Base-by-base conservation (phyloP, 352 stramenopile species). In the Phytophthora aleatoria region DNA sequence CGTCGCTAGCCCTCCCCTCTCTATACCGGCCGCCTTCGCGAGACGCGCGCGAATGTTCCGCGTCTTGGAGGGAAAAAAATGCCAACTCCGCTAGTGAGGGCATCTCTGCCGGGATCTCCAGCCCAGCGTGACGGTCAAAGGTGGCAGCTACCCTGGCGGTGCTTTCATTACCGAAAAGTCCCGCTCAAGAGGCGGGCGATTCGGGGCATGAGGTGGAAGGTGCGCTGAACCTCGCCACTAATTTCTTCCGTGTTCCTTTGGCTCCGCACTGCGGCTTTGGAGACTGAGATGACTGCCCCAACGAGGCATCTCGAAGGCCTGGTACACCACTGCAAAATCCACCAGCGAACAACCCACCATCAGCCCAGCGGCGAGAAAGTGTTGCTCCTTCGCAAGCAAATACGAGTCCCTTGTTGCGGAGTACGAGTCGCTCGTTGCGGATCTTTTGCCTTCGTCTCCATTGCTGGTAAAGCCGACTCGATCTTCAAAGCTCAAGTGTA, bases 401-500 rank as follows among this genome's bases (percentile, higher is more conserved):
- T 27, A 26, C 16, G 16, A 45, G 16, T 7, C 4, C 2, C 11
- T 45, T 11, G 16, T 26, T 10, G 20, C n/a, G 3, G 11, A 12
- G 5, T 43, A 12, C 3, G 41, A 66, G 26, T 59, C 7, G 28
- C 41, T 26, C 42, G 6, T 53, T 41, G 50, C 24, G 26, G 52
- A 49, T 67, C 50, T 61, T 62, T 44, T 47, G 50, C 20, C 36
- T 57, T 62, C 52, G 53, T 58, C 50, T 70, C 49, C 48, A 39
- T 50, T 57, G 58, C 28, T 55, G 42, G 50, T 61, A 44, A 24
- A 26, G 57, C 56, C 44, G 47, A 41, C 60, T 74, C 50, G 50
- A 65, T 65, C 66, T 59, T 70, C 55, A 68, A 67, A 63, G 47
- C 51, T 75, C 67, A 67, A 69, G 42, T 69, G 56, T 38, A 52